Evolutionary conservation across 2,329 filamentous ascomycete genomes (phyloP).

Genomic region (Purpureocillium takamizusanense): DNA sequence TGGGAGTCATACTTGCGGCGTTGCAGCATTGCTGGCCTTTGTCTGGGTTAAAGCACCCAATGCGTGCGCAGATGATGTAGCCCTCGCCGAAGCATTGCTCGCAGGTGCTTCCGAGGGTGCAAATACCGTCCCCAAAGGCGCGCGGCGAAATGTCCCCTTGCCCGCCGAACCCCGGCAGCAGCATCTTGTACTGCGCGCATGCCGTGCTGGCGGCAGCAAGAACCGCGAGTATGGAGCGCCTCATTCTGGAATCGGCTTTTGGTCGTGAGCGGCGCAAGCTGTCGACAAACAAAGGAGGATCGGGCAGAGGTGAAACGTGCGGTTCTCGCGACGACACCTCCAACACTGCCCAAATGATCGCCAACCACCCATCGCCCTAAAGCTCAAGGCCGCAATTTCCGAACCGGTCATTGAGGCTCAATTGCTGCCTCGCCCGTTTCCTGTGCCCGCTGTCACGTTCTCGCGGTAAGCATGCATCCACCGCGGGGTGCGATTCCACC

Average conservation of each 20-base stretch:
- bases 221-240: not conserved
- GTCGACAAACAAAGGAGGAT: no score
- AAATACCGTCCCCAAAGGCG: not conserved
- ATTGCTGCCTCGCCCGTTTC: no score
- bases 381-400: no score
- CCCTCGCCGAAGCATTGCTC: not conserved
- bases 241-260: not conserved
- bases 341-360: no score
- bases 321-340: no score
- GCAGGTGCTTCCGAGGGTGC: not conserved
- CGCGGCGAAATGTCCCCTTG: not conserved
- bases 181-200: not conserved
- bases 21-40: conserved; percentile 1
- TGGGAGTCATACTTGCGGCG: not conserved
- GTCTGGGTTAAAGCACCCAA: conserved; percentile 1
- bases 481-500: no score
- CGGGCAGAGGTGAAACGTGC: no score
- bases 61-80: not conserved
- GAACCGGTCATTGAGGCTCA: no score
- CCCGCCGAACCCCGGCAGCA: not conserved
- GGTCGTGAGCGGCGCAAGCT: no score
- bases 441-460: no score
- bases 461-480: no score
- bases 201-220: not conserved
- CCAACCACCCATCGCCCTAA: no score